Percentiles rank a stretch among this genome's conserved stretches.
These are phyloP conservation scores for Carex cristatella DNA, from an alignment of 176 grass and related monocot genomes.

Conservation along the genomic window DNA sequence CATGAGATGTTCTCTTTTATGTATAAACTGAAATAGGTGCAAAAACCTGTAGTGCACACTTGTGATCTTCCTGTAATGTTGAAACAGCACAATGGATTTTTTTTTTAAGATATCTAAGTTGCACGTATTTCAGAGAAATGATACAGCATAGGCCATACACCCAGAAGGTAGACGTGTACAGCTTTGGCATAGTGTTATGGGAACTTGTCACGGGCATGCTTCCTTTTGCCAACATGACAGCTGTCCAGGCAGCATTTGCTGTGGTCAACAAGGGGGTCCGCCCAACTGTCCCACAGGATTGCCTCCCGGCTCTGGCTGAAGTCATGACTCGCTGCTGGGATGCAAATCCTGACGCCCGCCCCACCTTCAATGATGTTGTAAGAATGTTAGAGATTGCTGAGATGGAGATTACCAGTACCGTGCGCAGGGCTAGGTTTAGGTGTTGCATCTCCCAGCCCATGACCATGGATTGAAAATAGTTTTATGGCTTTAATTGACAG, in stretches of 20 bases:
- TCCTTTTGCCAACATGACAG: constrained; percentile 92
- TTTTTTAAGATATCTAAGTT: neutral
- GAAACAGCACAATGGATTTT: neutral
- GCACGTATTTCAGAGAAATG: constrained; percentile 70
- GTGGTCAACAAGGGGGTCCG: constrained; percentile 85
- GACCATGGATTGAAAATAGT: constrained; percentile 63
- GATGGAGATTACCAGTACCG: constrained; percentile 68
- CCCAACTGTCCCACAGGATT: constrained; percentile 75
- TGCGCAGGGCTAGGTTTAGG: constrained; percentile 84
- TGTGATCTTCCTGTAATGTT: neutral
- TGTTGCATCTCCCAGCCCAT: constrained; percentile 89
- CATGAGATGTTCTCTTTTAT: neutral
- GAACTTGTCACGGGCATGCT: constrained; percentile 97
- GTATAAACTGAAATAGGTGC: neutral
- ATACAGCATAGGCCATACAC: constrained; percentile 95
- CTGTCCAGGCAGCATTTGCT: constrained; percentile 92
- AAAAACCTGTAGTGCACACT: neutral
- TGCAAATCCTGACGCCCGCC: constrained; percentile 72
- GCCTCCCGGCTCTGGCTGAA: constrained; percentile 65
- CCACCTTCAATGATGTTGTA: constrained; percentile 82
- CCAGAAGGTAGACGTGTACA: constrained; percentile 98
- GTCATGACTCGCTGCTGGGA: constrained; percentile 99
- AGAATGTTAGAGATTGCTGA: constrained; percentile 83
- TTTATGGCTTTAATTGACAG: constrained; percentile 21
- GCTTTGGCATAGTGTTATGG: constrained; percentile 93